Conservation (phyloP, 1,284 basidiomycete genomes). For the Marasmius oreades region DNA sequence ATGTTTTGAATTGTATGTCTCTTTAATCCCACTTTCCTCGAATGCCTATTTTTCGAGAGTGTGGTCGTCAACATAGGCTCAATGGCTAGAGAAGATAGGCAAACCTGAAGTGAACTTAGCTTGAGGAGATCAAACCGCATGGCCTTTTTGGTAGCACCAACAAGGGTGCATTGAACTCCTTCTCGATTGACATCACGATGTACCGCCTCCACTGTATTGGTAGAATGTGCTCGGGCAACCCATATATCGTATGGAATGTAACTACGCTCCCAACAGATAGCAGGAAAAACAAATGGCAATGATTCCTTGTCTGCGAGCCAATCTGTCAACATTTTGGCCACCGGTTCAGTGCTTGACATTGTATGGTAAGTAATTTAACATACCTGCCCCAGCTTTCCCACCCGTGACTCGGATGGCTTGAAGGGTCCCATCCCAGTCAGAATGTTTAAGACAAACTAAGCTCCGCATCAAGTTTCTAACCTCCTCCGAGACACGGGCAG, state of each 20-base stretch:
- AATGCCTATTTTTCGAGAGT: too few relatives aligned
- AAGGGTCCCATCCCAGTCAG: slow-evolving; percentile 14
- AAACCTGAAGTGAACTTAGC: not conserved
- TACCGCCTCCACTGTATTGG: slow-evolving; percentile 12
- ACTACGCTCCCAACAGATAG: slow-evolving; percentile 17
- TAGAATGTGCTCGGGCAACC: slow-evolving; percentile 5
- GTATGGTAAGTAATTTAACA: not conserved
- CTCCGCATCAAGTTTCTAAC: slow-evolving; percentile 12
- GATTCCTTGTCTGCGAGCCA: slow-evolving; percentile 15
- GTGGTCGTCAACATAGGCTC: too few relatives aligned
- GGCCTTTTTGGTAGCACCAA: slow-evolving; percentile 11
- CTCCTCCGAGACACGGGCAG: slow-evolving; percentile 4
- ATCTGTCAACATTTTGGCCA: slow-evolving; percentile 7
- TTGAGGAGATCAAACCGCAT: slow-evolving; percentile 13
- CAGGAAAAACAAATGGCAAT: slow-evolving; percentile 13
- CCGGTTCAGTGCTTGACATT: not conserved
- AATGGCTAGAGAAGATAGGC: too few relatives aligned
- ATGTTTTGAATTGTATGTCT: too few relatives aligned
- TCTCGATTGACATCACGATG: slow-evolving; percentile 16
- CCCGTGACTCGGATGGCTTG: slow-evolving; percentile 6
- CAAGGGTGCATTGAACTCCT: slow-evolving; percentile 13
- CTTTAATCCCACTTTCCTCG: too few relatives aligned
- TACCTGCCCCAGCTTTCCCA: slow-evolving; percentile 11
- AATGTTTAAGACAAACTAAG: slow-evolving; percentile 13
- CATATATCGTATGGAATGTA: slow-evolving; percentile 14